Percentiles rank a stretch among this genome's conserved stretches.
phyloP scores from a whole-genome alignment of 140 eudicot genomes.

The Flaveria floridana region DNA sequence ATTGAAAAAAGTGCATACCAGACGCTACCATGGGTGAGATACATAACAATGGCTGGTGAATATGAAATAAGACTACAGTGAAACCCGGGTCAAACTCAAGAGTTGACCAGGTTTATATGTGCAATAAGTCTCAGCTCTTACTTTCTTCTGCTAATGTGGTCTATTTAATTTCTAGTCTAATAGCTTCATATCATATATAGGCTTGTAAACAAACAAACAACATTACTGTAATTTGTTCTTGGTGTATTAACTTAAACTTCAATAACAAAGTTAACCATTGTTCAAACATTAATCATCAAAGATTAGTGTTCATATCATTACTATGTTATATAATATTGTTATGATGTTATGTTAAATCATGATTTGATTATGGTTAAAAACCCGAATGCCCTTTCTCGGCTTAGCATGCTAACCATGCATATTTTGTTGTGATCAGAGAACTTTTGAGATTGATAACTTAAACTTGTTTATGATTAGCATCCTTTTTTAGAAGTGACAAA shows the following conservation, averaged over 20 bases:
- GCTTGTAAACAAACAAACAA: constrained; percentile 18
- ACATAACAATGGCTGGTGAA: constrained; percentile 50
- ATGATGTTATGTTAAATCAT: no score
- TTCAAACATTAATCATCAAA: no score
- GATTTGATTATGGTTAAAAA: no score
- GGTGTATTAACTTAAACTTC: not conserved
- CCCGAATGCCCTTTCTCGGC: no score
- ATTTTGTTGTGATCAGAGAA: no score
- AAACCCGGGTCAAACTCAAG: constrained; percentile 16
- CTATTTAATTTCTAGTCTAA: not conserved
- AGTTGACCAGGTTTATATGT: constrained; percentile 11
- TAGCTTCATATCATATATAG: constrained; percentile 1
- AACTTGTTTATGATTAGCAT: no score
- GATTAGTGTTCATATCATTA: no score
- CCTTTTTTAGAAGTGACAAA: no score
- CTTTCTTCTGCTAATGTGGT: constrained; percentile 14
- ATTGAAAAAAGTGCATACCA: constrained; percentile 50
- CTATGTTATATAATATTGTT: no score
- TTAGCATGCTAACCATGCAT: no score
- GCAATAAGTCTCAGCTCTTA: constrained; percentile 11
- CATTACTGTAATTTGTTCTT: constrained; percentile 12
- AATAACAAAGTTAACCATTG: not conserved
- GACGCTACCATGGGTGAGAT: constrained; percentile 59
- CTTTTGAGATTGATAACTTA: no score
- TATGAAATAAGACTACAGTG: constrained; percentile 44